These are phyloP conservation scores for Xylaria multiplex DNA, from an alignment of 2,329 filamentous ascomycete genomes.

Conservation along the genomic window DNA sequence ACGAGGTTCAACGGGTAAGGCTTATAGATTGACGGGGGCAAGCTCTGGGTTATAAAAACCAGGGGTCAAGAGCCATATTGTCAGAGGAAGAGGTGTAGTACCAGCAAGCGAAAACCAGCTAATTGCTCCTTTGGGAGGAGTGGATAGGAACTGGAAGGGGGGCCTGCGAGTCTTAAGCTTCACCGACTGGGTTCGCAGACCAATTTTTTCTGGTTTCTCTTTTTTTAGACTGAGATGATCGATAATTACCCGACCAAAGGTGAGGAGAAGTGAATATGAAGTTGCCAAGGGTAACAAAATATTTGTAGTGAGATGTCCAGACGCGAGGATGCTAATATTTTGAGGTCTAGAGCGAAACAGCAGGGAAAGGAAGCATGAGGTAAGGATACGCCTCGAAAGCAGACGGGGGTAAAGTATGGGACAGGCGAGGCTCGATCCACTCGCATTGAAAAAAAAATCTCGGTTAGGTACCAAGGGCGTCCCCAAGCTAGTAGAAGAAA, in stretches of 20 bases:
- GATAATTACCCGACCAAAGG: slow-evolving; percentile 36
- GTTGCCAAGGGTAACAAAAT: slow-evolving; percentile 43
- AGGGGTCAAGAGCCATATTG: slow-evolving; percentile 45
- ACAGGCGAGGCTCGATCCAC: slow-evolving; percentile 42
- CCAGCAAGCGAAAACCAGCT: slow-evolving; percentile 48
- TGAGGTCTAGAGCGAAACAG: slow-evolving; percentile 47
- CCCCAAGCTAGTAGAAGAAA: slow-evolving; percentile 34
- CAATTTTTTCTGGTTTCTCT: slow-evolving; percentile 42
- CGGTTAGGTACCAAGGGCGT: slow-evolving; percentile 28
- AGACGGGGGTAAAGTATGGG: slow-evolving; percentile 43
- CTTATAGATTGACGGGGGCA: slow-evolving; percentile 47
- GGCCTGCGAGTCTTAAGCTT: slow-evolving; percentile 53
- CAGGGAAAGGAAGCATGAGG: slow-evolving; percentile 48
- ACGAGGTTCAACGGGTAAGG: slow-evolving; percentile 56
- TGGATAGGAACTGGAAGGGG: slow-evolving; percentile 52
- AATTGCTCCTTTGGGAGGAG: slow-evolving; percentile 47
- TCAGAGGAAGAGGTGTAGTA: slow-evolving; percentile 48
- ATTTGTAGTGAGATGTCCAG: slow-evolving; percentile 45
- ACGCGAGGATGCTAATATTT: slow-evolving; percentile 50
- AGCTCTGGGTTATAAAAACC: slow-evolving; percentile 48
- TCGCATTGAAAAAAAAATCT: slow-evolving; percentile 35
- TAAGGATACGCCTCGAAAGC: slow-evolving; percentile 44
- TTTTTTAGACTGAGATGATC: slow-evolving; percentile 41
- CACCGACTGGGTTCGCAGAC: slow-evolving; percentile 50
- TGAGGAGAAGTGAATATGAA: slow-evolving; percentile 38